Conservation (phyloP, 208 protist species). For the Novymonas esmeraldas region DNA sequence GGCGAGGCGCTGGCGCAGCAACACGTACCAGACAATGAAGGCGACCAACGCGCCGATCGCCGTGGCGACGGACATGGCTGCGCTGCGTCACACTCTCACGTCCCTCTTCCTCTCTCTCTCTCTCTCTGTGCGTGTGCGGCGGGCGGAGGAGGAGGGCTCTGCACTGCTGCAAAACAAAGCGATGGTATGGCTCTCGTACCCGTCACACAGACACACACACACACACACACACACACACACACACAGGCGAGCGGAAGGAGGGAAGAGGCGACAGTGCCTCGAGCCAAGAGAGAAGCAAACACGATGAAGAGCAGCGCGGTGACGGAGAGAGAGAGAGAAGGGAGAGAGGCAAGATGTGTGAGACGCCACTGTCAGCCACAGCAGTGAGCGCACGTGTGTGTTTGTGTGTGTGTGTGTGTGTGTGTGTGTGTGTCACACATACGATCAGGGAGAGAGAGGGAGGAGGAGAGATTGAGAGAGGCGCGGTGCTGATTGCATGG, state of each 20-base stretch:
- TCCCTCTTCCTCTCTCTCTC: background rate
- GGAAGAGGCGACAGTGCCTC: too few relatives aligned
- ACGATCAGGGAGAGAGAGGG: background rate
- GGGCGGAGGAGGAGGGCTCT: background rate
- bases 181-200: background rate
- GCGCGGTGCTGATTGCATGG: too few relatives aligned
- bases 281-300: too few relatives aligned
- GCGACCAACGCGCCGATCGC: background rate
- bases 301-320: too few relatives aligned
- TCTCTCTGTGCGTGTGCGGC: too few relatives aligned
- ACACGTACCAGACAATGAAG: conserved; percentile 32
- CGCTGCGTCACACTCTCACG: too few relatives aligned
- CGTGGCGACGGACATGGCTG: background rate
- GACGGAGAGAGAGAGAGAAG: too few relatives aligned
- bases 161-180: background rate
- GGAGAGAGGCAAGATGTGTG: too few relatives aligned
- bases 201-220: background rate
- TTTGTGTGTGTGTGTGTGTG: background rate
- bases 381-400: too few relatives aligned
- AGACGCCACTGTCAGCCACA: too few relatives aligned
- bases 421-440: too few relatives aligned
- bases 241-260: background rate
- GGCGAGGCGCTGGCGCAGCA: conserved; percentile 34
- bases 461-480: background rate
- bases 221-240: background rate